Evolutionary conservation across 2,329 filamentous ascomycete species (phyloP), one percentile per base, ranked within the genome.

Genomic region (Hansfordia pulvinata): DNA sequence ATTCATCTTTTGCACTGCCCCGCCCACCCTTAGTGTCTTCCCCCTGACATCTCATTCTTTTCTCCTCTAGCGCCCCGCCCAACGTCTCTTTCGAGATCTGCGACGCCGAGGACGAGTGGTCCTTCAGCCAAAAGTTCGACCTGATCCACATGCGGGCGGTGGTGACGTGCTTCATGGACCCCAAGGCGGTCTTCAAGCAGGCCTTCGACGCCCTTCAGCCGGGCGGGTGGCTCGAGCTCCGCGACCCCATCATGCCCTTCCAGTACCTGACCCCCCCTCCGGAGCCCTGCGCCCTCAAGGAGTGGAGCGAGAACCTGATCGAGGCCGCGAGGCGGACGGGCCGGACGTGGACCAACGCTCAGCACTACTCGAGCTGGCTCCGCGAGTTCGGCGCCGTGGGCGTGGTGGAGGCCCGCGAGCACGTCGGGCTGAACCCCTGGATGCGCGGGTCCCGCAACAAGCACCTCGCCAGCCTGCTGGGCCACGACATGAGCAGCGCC

Each of bases 91-190:
- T 43, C 25, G 37, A 43, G 33, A 42, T 43, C 36, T 35, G 30
- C 31, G 41, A 43, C 27, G 38, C 37, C 25, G 39, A 43, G 25
- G 39, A 43, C 25, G 41, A 43, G 25, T 43, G 41, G 39, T 29
- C 25, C 12, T 36, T 40, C 23, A 24, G 25, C 11, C 25, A 27
- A 7, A 34, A 32, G 13, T 43, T 43, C 23, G 36, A 43, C 27
- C 33, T 41, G 17, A 28, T 43, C 15, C 41, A 43, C 24, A 36
- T 41, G 32, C 41, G 41, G 25, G 35, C 38, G 15, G 35, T 40
- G 27, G 29, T 39, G 11, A 40, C 38, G 4, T 41, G 39, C 19
- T 42, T 43, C 30, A 27, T 23, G 19, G 34, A 40, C 30, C 37
- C 39, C 6, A 30, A 26, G 13, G 25, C 31, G 17, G 36, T 43